Base-by-base conservation (phyloP, 1,139 yeast genomes). In the Nakaseomyces sp. region DNA sequence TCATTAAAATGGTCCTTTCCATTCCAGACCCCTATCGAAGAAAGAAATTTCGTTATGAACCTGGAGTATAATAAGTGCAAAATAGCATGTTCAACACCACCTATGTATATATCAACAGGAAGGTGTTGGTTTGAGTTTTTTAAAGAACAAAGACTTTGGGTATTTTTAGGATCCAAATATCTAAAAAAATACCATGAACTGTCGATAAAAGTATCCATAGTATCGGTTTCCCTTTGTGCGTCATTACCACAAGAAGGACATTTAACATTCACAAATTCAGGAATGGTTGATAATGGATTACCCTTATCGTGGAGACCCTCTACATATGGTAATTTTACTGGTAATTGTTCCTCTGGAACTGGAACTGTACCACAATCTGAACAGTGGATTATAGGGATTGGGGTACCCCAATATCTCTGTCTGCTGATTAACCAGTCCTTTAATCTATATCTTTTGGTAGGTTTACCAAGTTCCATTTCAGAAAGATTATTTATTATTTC, bases 191-290 rank as follows among this genome's bases (percentile, higher is more conserved):
- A 91, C 98, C 98, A 91, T 1, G 97, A 87, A 10, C 95, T 85
- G 64, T 91, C 98, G 80, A 91, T 89, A 56, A 91, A 91, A 0
- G 98, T 91, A 58, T 91, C 98, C 98, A 91, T 91, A 0, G 98
- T 91, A 58, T 91, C 98, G 0, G 97, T 87, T 50, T 91, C 98
- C 52, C 98, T 74, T 45, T 73, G 79, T 0, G 97, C 96, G 17
- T 72, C 69, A 0, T 70, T 67, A 6, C 81, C 80, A 66, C 98
- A 91, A 0, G 76, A 73, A 5, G 98, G 98, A 61, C 98, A 91
- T 28, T 68, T 63, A 1, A 84, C 77, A 47, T 84, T 70, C 5
- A 80, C 78, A 67, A 86, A 91, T n/a, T 79, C 81, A 0, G 74
- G 74, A 44, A 81, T 69, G 26, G 76, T 72, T 2, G 79, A 77